Evolutionary conservation across 2,329 filamentous ascomycete genomes (phyloP).

Genomic region (Aspergillus viridinutans): DNA sequence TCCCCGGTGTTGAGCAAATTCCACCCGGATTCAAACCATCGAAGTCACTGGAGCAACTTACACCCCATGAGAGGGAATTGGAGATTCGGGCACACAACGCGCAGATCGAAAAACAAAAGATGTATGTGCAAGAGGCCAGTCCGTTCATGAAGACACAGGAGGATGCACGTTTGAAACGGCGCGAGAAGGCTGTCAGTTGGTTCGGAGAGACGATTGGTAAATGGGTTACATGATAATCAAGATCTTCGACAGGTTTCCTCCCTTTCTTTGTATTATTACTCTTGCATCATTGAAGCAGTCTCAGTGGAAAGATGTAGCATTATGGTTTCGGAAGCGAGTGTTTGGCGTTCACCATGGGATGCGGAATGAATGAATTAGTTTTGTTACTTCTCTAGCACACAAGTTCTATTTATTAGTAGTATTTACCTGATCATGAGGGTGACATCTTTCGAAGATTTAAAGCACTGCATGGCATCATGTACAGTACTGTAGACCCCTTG

Average conservation of each 20-base stretch:
- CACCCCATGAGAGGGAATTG: constrained; percentile 45
- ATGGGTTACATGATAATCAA: constrained; percentile 31
- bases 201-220: constrained; percentile 43
- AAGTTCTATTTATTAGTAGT: background rate
- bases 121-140: constrained; percentile 34
- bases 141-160: constrained; percentile 36
- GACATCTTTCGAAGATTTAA: background rate
- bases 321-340: constrained; percentile 4
- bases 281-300: background rate
- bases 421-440: background rate
- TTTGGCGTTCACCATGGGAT: background rate
- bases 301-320: background rate
- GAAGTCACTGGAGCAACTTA: constrained; percentile 39
- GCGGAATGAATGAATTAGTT: background rate
- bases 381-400: background rate
- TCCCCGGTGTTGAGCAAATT: constrained; percentile 34
- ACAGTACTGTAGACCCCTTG: background rate
- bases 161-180: constrained; percentile 33
- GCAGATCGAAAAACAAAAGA: constrained; percentile 33
- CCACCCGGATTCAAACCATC: constrained; percentile 33
- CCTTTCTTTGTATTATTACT: constrained; percentile 13
- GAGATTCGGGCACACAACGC: constrained; percentile 39
- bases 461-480: background rate
- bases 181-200: constrained; percentile 38
- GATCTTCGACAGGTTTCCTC: background rate